phyloP scores from a whole-genome alignment of 768 basidiomycete genomes.

The Naganishia randhawae region DNA sequence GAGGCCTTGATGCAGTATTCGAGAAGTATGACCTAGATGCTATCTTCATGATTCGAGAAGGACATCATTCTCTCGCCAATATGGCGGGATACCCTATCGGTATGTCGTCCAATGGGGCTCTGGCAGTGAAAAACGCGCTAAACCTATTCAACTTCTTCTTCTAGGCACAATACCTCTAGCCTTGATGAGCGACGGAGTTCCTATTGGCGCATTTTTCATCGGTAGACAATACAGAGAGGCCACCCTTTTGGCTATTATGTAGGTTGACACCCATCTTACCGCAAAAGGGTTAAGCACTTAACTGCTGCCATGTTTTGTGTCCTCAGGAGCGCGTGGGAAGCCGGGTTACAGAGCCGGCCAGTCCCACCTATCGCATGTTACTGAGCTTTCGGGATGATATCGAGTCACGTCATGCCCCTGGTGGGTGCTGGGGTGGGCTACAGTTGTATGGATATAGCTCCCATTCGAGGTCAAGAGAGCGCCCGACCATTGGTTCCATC shows the following conservation, averaged over 20 bases:
- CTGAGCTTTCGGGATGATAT: neutral
- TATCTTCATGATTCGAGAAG: slow-evolving; percentile 29
- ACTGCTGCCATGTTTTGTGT: no score
- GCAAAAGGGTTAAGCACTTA: neutral
- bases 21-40: slow-evolving; percentile 30
- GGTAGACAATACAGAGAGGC: slow-evolving; percentile 17
- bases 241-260: slow-evolving; percentile 22
- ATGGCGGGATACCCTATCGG: slow-evolving; percentile 33
- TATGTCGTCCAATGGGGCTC: neutral
- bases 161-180: slow-evolving; percentile 18
- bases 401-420: no score
- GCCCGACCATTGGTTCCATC: no score
- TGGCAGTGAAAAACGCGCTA: neutral
- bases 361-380: slow-evolving; percentile 19
- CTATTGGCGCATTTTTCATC: slow-evolving; percentile 27
- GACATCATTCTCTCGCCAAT: slow-evolving; percentile 32
- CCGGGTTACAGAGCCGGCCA: neutral
- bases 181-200: slow-evolving; percentile 22
- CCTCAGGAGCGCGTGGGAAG: slow-evolving; percentile 23
- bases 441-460: no score
- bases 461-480: no score
- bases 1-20: slow-evolving; percentile 31
- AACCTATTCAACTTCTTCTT: neutral
- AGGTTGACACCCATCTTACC: neutral
- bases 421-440: no score